Evolutionary conservation across 306 rosid species (phyloP), one percentile per base, ranked within the genome.

Genomic region (Glycine soja): DNA sequence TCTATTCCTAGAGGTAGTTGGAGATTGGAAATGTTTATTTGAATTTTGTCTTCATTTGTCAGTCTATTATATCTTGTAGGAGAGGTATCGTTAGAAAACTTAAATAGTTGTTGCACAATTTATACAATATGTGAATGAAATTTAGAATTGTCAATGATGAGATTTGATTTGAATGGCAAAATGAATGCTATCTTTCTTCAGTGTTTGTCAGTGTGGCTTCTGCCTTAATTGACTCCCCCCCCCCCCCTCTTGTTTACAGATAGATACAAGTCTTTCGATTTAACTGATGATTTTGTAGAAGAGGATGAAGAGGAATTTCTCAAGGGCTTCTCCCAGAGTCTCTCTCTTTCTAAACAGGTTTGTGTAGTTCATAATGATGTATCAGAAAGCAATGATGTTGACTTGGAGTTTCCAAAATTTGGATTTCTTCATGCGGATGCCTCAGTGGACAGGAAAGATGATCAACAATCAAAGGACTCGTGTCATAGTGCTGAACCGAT

Each of bases 281-380:
- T 87, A 19, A 89, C 90, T 50, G 89, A 87, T 68, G 90, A 89
- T 88, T 82, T 87, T 30, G 92, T 91, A 81, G 99, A 95, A 90
- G 99, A 95, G 81, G 99, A 95, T 75, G 99, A 95, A 85, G 99
- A 93, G 88, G 91, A 85, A 24, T 93, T 91, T 63, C 85, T 95
- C 53, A 92, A 83, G 85, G 87, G 90, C 11, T 87, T 85, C 51
- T 77, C 89, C 76, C 88, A 85, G 50, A 83, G 72, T 74, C 70
- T 87, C 73, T 83, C 89, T 57, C 81, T 76, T 76, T 45, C 80
- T 74, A 84, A 90, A 81, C 91, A 84, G 72, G 86, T 80, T 50
- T 79, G 72, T 81, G 57, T 34, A 59, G 80, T 76, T 57, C 77
- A 78, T 81, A 78, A 81, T 81, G 90, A 78, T 52, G 72, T 50